Evolutionary conservation across 176 grass and related monocot genomes (phyloP), one percentile per base, ranked within the genome.

Genomic region (Aegilops tauschii): DNA sequence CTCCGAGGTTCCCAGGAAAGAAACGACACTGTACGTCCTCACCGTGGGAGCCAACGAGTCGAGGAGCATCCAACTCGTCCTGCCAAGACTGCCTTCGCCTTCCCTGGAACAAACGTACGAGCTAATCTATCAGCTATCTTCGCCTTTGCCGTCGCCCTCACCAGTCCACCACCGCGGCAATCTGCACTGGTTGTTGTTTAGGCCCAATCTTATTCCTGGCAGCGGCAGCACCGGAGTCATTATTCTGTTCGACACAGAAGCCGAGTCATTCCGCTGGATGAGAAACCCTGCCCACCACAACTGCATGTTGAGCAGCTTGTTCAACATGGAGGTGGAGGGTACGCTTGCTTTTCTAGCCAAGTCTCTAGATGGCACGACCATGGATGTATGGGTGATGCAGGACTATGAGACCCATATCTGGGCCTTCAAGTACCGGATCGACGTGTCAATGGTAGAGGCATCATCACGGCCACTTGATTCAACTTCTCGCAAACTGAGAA

Each of bases 61-160:
- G 25, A 64, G 62, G 10, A 27, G 23, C 3, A 64, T 64, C 62
- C 8, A 28, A 23, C 11, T 62, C 59, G 3, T 23, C 21, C 0
- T 23, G 11, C 11, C 62, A 64, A 28, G 25, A 29, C 4, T 29
- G 9, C 10, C 62, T 4, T 64, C 9, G 3, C n/a, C 9, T 64
- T 28, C n/a, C 23, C 1, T 13, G 3, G 25, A 27, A 4, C 9
- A 27, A 10, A 11, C 8, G 8, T 2, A 5, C 10, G 13, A 12
- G 5, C 9, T 1, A 1, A 0, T 4, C 36, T 4, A 3, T 9
- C 21, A 0, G 0, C 2, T 0, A 11, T 2, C 40, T 42, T 10
- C 23, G 23, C 23, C 23, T 25, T 25, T 25, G 23, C 23, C 23
- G 23, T 25, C 23, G 23, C 23, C 23, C 23, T 10, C 9, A 25